Base-by-base conservation (phyloP, 371 early-diverging fungal species). In the Batkoa obscura region DNA sequence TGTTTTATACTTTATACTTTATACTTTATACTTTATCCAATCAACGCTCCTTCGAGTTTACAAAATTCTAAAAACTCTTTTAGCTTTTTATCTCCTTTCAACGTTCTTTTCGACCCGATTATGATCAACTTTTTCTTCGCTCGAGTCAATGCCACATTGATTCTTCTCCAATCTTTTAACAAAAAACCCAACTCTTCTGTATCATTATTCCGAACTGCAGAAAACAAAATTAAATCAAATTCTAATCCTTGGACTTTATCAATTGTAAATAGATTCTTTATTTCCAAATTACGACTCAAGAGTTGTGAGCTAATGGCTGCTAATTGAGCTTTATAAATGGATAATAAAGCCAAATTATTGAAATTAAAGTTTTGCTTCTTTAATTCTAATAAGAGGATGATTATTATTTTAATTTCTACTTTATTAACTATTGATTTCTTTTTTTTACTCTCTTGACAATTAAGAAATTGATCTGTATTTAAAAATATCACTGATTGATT, bases 81-180 rank as follows among this genome's bases (percentile, higher is more conserved):
- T 23, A 23, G 23, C 23, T 23, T 23, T 23, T 23, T 23, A 23
- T 23, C 51, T 6, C 23, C 13, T 23, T 35, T 35, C 17, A 90
- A 63, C 0, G 90, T 90, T 1, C 65, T 63, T 4, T 60, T 57
- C 0, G 88, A 90, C 0, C 98, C 98, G 59, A 98, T 69, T 3
- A 98, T 66, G 37, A 95, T 76, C n/a, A 99, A 64, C 61, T 94
- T 94, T 38, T 62, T 64, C 60, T 83, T 86, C 0, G 98, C 94
- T 42, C 99, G 71, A 2, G 98, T 99, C 39, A 99, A 71, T 0
- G 97, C 98, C 8, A 99, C 99, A 65, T 99, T 99, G 59, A 99
- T 70, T 30, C 99, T 80, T 34, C 89, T 76, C 88, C 90, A 91
- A 62, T 94, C 93, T 57, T 76, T 71, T 43, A 98, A 65, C 17